phyloP scores from a whole-genome alignment of 352 stramenopile genomes.

The Blastocystis sp. region DNA sequence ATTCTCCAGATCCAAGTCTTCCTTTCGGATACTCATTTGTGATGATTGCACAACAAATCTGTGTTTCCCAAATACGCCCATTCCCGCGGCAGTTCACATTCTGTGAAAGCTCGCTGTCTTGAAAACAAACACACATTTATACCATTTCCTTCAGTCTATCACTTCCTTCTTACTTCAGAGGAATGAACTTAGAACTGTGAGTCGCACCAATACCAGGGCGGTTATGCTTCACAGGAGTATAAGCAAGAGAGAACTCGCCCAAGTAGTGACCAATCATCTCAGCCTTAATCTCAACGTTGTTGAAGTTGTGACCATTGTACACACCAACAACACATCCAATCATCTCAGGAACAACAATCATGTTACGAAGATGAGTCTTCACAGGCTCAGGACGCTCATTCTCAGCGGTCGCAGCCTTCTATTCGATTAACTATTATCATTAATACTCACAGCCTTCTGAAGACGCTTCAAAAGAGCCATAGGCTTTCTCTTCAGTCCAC shows the following conservation, averaged over 20 bases:
- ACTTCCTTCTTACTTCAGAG: constrained; percentile 81
- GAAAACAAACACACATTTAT: too few species aligned
- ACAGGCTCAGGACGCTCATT: constrained; percentile 82
- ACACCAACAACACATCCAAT: constrained; percentile 97
- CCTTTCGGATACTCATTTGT: constrained; percentile 31
- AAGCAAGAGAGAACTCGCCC: constrained; percentile 91
- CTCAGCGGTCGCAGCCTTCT: constrained; percentile 85
- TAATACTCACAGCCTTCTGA: constrained; percentile 81
- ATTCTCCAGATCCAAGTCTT: constrained; percentile 31
- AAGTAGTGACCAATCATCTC: constrained; percentile 99
- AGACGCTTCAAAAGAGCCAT: constrained; percentile 98
- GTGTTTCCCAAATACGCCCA: too few species aligned
- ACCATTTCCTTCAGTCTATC: too few species aligned
- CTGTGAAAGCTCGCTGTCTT: too few species aligned
- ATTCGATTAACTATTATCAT: constrained; percentile 75
- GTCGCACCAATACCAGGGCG: constrained; percentile 93
- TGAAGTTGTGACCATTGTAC: constrained; percentile 99
- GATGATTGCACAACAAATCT: not conserved
- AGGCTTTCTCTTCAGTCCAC: constrained; percentile 95
- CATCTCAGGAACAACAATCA: constrained; percentile 99
- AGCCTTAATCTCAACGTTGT: constrained; percentile 97
- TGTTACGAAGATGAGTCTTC: constrained; percentile 99
- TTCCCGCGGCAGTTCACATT: too few species aligned
- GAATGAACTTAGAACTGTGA: constrained; percentile 64
- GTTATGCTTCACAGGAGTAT: constrained; percentile 92